Evolutionary conservation across 306 rosid species (phyloP).

Genomic region (Cyamopsis tetragonoloba): DNA sequence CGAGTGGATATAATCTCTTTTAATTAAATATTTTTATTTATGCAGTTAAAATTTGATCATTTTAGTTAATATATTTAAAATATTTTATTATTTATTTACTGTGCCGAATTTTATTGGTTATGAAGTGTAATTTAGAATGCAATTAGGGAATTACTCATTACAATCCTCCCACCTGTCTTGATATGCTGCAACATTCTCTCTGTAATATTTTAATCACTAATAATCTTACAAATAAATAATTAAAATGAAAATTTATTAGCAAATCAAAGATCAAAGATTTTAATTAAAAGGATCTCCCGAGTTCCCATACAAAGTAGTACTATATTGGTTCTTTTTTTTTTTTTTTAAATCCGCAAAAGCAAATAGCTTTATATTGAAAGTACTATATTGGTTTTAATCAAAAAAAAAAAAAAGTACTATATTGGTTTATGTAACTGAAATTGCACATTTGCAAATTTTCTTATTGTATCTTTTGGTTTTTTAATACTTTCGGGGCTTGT

Average conservation of each 20-base stretch:
- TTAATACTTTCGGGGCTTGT: too few relatives aligned
- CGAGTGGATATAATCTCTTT: too few relatives aligned
- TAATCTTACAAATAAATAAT: background rate
- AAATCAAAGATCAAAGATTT: background rate
- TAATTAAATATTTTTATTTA: too few relatives aligned
- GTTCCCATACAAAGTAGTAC: conserved; percentile 10
- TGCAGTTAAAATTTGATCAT: too few relatives aligned
- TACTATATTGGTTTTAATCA: too few relatives aligned
- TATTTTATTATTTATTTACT: too few relatives aligned
- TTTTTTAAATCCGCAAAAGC: too few relatives aligned
- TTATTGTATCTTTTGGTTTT: background rate
- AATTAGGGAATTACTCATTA: conserved; percentile 24
- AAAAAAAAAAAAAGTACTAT: too few relatives aligned
- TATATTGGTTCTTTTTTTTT: too few relatives aligned
- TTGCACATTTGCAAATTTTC: background rate
- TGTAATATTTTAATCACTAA: conserved; percentile 32
- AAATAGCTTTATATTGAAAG: too few relatives aligned
- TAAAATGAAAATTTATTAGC: background rate
- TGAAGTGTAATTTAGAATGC: conserved; percentile 37
- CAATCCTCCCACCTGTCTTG: conserved; percentile 34
- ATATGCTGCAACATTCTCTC: conserved; percentile 49
- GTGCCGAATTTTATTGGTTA: too few relatives aligned
- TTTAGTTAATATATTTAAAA: too few relatives aligned
- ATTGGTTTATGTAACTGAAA: background rate
- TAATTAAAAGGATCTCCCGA: background rate